These are phyloP conservation scores for Niveomyces coronatus DNA, from an alignment of 2,329 filamentous ascomycete genomes.

Conservation along the genomic window DNA sequence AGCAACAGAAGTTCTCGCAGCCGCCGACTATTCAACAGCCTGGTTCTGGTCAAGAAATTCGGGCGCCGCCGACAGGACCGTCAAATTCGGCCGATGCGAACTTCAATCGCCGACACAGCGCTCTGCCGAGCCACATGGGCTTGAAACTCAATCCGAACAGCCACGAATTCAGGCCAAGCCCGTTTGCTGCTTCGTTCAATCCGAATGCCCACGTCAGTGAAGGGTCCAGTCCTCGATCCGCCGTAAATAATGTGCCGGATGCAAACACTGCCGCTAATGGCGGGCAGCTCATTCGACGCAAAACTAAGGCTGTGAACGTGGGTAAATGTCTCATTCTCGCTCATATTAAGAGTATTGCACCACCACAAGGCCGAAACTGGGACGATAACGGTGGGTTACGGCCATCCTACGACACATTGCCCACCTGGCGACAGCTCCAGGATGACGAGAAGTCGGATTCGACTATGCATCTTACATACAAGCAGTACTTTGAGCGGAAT, in stretches of 20 bases:
- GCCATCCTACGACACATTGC: conserved; percentile 71
- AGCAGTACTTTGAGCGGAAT: conserved; percentile 66
- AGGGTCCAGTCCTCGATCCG: conserved; percentile 61
- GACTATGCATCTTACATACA: conserved; percentile 57
- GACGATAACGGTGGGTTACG: conserved; percentile 73
- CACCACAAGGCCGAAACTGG: conserved; percentile 50
- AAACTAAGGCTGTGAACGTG: conserved; percentile 60
- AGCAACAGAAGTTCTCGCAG: conserved; percentile 41
- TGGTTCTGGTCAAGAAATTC: conserved; percentile 52
- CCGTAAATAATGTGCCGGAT: conserved; percentile 39
- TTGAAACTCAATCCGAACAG: conserved; percentile 55
- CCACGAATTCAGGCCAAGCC: conserved; percentile 77
- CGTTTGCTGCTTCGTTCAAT: conserved; percentile 71
- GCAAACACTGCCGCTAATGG: conserved; percentile 16
- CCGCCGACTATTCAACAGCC: conserved; percentile 35
- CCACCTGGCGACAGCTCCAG: conserved; percentile 68
- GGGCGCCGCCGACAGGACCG: conserved; percentile 65
- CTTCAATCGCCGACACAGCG: conserved; percentile 43
- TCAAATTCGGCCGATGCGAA: conserved; percentile 43
- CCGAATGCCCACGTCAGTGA: conserved; percentile 56
- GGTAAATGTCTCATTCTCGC: conserved; percentile 52
- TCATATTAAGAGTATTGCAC: conserved; percentile 43
- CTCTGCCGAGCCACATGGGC: conserved; percentile 39
- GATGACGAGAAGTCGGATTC: conserved; percentile 62
- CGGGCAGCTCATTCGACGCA: conserved; percentile 55